Percentiles rank a stretch among this genome's conserved stretches.
Conservation (phyloP, 441 rosid species). For the Mallotus japonicus region DNA sequence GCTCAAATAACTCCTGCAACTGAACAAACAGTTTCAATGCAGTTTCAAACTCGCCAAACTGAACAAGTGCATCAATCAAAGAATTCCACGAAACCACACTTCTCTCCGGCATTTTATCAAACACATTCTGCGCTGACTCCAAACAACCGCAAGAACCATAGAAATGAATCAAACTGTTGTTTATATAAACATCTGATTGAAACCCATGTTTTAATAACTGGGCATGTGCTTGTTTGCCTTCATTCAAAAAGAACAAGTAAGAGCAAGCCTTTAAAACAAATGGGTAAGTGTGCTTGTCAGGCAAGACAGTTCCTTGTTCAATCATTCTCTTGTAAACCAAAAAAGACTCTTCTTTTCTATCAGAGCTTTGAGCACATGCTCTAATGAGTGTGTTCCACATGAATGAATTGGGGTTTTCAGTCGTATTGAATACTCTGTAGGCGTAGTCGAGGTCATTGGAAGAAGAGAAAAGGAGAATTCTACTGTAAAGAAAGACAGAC, state of each 20-base stretch:
- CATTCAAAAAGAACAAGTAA: slow-evolving; percentile 32
- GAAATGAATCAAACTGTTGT: slow-evolving; percentile 61
- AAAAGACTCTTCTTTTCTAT: slow-evolving; percentile 45
- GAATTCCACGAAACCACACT: slow-evolving; percentile 70
- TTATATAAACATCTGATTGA: slow-evolving; percentile 44
- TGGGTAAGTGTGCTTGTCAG: slow-evolving; percentile 72
- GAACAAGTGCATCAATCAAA: slow-evolving; percentile 67
- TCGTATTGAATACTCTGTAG: slow-evolving; percentile 40
- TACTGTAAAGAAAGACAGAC: slow-evolving; percentile 51
- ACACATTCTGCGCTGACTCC: slow-evolving; percentile 57
- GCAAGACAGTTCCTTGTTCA: slow-evolving; percentile 37
- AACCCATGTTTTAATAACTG: slow-evolving; percentile 53
- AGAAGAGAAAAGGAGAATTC: slow-evolving; percentile 63
- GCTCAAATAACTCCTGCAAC: slow-evolving; percentile 53
- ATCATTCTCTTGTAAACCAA: slow-evolving; percentile 50
- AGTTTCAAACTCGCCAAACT: slow-evolving; percentile 50
- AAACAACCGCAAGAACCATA: slow-evolving; percentile 44
- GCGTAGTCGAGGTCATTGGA: slow-evolving; percentile 51
- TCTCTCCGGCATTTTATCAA: slow-evolving; percentile 56
- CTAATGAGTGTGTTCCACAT: slow-evolving; percentile 70
- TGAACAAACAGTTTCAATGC: slow-evolving; percentile 51
- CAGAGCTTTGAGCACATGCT: slow-evolving; percentile 46
- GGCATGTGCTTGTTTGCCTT: slow-evolving; percentile 58
- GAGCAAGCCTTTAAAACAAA: slow-evolving; percentile 70
- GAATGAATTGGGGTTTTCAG: slow-evolving; percentile 51